A percentile compares a stretch with the other conserved stretches of the same genome.
Evolutionary conservation across 2,329 filamentous ascomycete species (phyloP).

Genomic region (Aureobasidium leucospermi): DNA sequence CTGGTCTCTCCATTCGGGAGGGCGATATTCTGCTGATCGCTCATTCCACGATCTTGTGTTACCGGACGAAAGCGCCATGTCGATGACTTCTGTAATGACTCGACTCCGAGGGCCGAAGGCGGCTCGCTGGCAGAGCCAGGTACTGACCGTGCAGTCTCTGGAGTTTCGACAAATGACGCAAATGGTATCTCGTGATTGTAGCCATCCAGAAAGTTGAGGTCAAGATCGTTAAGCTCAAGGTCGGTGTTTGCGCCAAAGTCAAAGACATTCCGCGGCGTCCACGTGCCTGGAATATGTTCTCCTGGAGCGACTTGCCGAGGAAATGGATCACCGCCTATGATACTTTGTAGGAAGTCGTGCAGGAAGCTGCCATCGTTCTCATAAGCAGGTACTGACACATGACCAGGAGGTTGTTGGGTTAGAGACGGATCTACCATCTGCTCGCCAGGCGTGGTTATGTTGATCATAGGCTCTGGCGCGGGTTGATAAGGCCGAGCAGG

Average conservation of each 20-base stretch:
- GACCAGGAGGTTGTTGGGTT: neutral
- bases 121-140: conserved; percentile 25
- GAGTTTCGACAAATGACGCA: conserved; percentile 29
- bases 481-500: neutral
- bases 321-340: conserved; percentile 11
- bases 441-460: neutral
- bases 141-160: conserved; percentile 17
- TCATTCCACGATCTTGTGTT: conserved; percentile 28
- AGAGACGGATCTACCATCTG: neutral
- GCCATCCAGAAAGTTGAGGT: conserved; percentile 38
- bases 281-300: conserved; percentile 25
- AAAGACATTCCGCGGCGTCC: conserved; percentile 38
- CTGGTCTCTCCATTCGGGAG: conserved; percentile 31
- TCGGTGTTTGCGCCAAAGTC: conserved; percentile 40
- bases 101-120: conserved; percentile 24
- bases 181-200: conserved; percentile 40
- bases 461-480: conserved; percentile 1
- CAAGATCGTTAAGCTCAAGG: conserved; percentile 38
- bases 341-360: conserved; percentile 15
- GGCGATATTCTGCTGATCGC: conserved; percentile 33
- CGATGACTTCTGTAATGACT: conserved; percentile 34
- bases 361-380: neutral
- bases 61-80: conserved; percentile 39
- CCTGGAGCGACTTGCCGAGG: neutral
- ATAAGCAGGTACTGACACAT: conserved; percentile 1